Conservation (phyloP, 2,329 filamentous ascomycete species). For the Arachnomyces sp. region DNA sequence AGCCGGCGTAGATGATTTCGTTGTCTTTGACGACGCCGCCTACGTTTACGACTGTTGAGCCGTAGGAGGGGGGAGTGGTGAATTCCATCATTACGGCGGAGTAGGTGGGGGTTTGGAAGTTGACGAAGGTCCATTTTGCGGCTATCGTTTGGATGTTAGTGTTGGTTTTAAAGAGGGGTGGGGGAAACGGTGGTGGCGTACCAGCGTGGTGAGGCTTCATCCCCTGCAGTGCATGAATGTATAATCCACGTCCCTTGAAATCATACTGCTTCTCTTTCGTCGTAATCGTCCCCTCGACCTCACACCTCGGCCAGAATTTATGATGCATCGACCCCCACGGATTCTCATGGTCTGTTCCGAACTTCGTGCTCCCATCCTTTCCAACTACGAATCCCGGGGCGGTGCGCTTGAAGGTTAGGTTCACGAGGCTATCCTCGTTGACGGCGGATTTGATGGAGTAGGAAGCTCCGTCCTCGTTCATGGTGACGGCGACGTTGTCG, state of each 20-base stretch:
- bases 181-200: conserved; percentile 33
- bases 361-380: conserved; percentile 73
- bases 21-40: conserved; percentile 74
- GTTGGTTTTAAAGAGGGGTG: neutral
- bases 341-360: conserved; percentile 72
- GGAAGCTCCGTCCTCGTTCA: conserved; percentile 71
- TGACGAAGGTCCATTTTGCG: conserved; percentile 83
- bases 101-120: conserved; percentile 80
- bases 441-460: conserved; percentile 88
- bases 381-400: conserved; percentile 79
- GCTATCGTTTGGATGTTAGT: conserved; percentile 38
- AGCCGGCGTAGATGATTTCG: conserved; percentile 67
- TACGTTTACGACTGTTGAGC: conserved; percentile 71
- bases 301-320: conserved; percentile 86
- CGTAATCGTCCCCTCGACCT: conserved; percentile 71
- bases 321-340: conserved; percentile 93
- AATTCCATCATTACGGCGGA: conserved; percentile 94
- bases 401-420: conserved; percentile 67
- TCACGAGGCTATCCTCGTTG: conserved; percentile 72
- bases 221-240: conserved; percentile 80
- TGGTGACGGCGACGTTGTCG: conserved; percentile 72
- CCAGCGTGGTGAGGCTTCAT: conserved; percentile 98
- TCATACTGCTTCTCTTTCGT: conserved; percentile 74
- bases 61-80: conserved; percentile 88
- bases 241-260: conserved; percentile 70